These are phyloP conservation scores for Epichloe uncinata DNA, from an alignment of 2,329 filamentous ascomycete genomes.

Conservation along the genomic window DNA sequence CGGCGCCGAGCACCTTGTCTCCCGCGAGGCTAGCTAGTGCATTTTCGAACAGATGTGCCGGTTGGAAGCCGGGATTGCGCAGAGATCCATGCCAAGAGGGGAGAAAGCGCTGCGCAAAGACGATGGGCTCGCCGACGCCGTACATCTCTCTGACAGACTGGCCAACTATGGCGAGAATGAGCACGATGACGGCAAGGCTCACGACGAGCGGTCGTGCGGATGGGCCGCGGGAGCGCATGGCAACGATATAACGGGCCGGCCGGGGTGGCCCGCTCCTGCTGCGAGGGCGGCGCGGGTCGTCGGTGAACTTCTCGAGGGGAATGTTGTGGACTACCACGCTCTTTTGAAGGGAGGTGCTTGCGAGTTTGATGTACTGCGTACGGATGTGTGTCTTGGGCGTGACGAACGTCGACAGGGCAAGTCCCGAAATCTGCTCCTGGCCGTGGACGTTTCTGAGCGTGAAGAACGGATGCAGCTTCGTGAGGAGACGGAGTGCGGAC, in stretches of 20 bases:
- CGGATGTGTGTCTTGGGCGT: constrained; percentile 34
- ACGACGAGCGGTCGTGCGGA: constrained; percentile 38
- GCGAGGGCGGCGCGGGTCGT: constrained; percentile 17
- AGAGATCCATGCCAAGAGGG: constrained; percentile 30
- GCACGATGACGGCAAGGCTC: constrained; percentile 40
- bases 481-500: constrained; percentile 33
- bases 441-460: constrained; percentile 41
- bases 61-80: constrained; percentile 12
- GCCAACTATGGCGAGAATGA: constrained; percentile 48
- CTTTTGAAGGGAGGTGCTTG: constrained; percentile 69
- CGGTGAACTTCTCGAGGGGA: constrained; percentile 41
- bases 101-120: constrained; percentile 43
- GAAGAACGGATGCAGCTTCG: constrained; percentile 37
- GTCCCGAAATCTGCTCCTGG: constrained; percentile 41
- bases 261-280: constrained; percentile 27
- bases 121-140: constrained; percentile 40
- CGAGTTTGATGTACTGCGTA: constrained; percentile 49
- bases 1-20: constrained; percentile 17
- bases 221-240: constrained; percentile 38
- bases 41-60: constrained; percentile 15
- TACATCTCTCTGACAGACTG: constrained; percentile 52
- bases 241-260: constrained; percentile 57
- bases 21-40: constrained; percentile 26
- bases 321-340: constrained; percentile 70
- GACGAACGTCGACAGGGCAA: constrained; percentile 44